Base-by-base conservation (phyloP, 371 early-diverging fungal species). In the Lichtheimia corymbifera region DNA sequence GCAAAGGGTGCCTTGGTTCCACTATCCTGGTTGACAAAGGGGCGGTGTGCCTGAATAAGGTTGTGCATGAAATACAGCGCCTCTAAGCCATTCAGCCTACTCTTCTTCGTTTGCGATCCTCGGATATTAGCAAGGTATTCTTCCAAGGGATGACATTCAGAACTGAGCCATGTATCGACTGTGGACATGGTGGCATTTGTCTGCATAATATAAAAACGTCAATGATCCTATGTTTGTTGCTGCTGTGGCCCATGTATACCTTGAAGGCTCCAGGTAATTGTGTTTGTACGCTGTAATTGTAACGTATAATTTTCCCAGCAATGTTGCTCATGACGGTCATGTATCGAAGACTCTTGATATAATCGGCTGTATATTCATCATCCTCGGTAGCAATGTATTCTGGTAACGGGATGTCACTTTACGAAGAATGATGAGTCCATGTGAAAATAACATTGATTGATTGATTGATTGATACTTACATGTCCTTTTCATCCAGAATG, bases 401-500 rank as follows among this genome's bases (percentile, higher is more conserved):
- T 20, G 57, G 57, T 12, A 44, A 27, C 6, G 57, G 57, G 15
- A 56, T 28, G 14, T 56, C 57, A 17, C 57, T n/a, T n/a, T 56
- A 56, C 11, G 15, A 40, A 15, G 4, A 24, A 43, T 17, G 2
- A 18, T 47, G 47, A 22, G 47, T 6, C 6, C n/a, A 17, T 18
- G 47, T 45, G 15, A 2, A 22, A 22, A 45, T 18, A 17, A 2
- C 2, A n/a, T 18, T 12, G 9, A 35, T 53, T 18, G 28, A 9
- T 43, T n/a, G n/a, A n/a, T n/a, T n/a, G n/a, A n/a, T n/a, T n/a
- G 2, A 45, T 9, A 65, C 73, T 62, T 71, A 73, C 79, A 77
- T 63, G 35, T 77, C 77, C 53, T 74, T 75, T 55, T 80, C 81
- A 44, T 80, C 77, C 13, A 72, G 70, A n/a, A 66, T 63, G 40